Base-by-base conservation (phyloP, 1,284 basidiomycete species). In the Agroathelia rolfsii region DNA sequence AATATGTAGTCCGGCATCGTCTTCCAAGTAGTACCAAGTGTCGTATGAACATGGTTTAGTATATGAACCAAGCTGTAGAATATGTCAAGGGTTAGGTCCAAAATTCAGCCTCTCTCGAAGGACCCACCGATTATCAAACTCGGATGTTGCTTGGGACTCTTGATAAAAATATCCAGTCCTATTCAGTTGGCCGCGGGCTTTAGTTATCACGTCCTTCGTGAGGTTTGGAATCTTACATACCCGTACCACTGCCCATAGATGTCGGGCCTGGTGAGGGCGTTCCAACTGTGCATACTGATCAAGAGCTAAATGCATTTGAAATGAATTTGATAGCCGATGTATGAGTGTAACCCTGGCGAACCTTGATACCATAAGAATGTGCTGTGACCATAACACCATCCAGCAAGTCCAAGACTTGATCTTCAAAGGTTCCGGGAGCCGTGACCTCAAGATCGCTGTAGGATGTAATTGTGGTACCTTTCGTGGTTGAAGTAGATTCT, bases 301-400 rank as follows among this genome's bases (percentile, higher is more conserved):
- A 60, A 34, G 11, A 59, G 51, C 55, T 50, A 29, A 18, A 9
- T 28, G 17, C 9, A 23, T 7, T 24, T 32, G 17, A 24, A 17
- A 4, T 23, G 12, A 24, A 12, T 1, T 11, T 6, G n/a, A 21
- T 5, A n/a, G 11, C 3, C 28, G 7, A 19, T 16, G 18, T 14
- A 20, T 12, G 18, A 19, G 6, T 11, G 28, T 24, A 16, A 24
- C 16, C n/a, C n/a, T n/a, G 12, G 23, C 29, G 15, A 11, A 51
- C 52, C 47, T 62, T 62, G 41, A 63, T 55, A 12, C 56, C 55
- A 18, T 55, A 48, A 3, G 38, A 30, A 18, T 54, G 40, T 8
- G 55, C 52, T 13, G 56, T 58, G 26, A 55, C 26, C 61, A 62
- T 62, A 41, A 64, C 52, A 27, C 53, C 49, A 36, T 64, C 61